A percentile compares a stretch with the other conserved stretches of the same genome.
These are phyloP conservation scores for Aaosphaeria arxii DNA, from an alignment of 2,329 filamentous ascomycete genomes.

Conservation along the genomic window DNA sequence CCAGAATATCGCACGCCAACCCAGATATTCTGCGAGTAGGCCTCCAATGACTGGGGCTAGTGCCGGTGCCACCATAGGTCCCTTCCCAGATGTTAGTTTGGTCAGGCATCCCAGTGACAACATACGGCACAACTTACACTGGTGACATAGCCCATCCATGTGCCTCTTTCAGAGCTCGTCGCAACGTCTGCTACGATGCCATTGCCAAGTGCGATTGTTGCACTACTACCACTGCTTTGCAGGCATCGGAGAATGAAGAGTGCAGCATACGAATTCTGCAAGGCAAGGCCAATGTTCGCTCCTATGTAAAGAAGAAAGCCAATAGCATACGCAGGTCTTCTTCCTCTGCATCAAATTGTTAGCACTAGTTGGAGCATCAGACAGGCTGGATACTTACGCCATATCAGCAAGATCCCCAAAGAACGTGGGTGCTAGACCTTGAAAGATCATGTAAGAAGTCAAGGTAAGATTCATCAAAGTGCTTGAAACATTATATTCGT, in stretches of 20 bases:
- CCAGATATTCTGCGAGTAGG: slow-evolving; percentile 25
- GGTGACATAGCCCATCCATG: slow-evolving; percentile 52
- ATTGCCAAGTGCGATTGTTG: slow-evolving; percentile 39
- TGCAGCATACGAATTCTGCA: slow-evolving; percentile 38
- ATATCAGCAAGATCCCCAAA: slow-evolving; percentile 42
- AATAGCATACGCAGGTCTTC: slow-evolving; percentile 48
- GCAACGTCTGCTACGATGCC: slow-evolving; percentile 42
- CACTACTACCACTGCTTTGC: slow-evolving; percentile 43
- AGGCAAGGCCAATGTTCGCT: slow-evolving; percentile 43
- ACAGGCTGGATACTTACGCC: slow-evolving; percentile 2
- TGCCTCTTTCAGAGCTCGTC: slow-evolving; percentile 40
- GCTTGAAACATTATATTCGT: slow-evolving; percentile 38
- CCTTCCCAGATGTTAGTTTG: slow-evolving; percentile 22
- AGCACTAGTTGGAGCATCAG: too few relatives aligned
- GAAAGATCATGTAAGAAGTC: slow-evolving; percentile 46
- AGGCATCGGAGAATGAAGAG: slow-evolving; percentile 42
- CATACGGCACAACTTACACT: slow-evolving; percentile 40
- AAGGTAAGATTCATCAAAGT: slow-evolving; percentile 42
- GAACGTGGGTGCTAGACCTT: slow-evolving; percentile 43
- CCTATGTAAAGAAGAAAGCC: slow-evolving; percentile 43
- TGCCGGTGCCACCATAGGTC: slow-evolving; percentile 32
- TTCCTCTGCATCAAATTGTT: slow-evolving; percentile 20
- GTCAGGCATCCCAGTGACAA: too few relatives aligned
- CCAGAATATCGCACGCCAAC: slow-evolving; percentile 35
- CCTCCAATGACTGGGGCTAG: slow-evolving; percentile 27